These are phyloP conservation scores for Diplodia mutila DNA, from an alignment of 2,329 filamentous ascomycete species.

Conservation along the genomic window DNA sequence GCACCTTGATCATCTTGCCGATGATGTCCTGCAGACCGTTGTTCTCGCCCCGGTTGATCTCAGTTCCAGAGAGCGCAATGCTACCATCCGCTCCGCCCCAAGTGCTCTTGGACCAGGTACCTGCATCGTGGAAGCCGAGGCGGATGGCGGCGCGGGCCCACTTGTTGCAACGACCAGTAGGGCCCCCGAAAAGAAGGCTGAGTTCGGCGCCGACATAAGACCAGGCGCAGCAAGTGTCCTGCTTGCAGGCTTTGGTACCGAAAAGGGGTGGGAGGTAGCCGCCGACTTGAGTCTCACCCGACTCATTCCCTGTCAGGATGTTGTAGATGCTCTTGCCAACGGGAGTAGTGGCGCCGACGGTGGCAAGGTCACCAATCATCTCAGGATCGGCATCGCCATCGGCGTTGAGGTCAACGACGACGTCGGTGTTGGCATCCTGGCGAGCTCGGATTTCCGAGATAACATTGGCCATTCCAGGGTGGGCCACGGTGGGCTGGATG, in stretches of 20 bases:
- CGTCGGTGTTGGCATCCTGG: constrained; percentile 23
- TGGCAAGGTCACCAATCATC: constrained; percentile 42
- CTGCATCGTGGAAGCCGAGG: constrained; percentile 41
- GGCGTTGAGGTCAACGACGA: background rate
- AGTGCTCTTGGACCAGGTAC: constrained; percentile 37
- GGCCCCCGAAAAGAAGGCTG: constrained; percentile 33
- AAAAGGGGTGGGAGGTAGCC: constrained; percentile 27
- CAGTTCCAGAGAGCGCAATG: constrained; percentile 43
- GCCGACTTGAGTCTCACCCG: constrained; percentile 35
- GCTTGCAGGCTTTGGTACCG: constrained; percentile 40
- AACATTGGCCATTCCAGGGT: constrained; percentile 30
- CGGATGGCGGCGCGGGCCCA: constrained; percentile 37
- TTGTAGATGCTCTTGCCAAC: constrained; percentile 36
- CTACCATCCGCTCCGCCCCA: constrained; percentile 50
- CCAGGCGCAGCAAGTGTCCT: constrained; percentile 42
- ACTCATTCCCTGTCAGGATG: constrained; percentile 34
- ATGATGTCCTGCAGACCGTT: constrained; percentile 52
- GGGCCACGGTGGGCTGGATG: constrained; percentile 30
- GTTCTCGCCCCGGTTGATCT: constrained; percentile 46
- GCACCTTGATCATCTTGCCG: constrained; percentile 43
- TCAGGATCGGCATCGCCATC: constrained; percentile 34
- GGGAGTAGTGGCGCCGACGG: constrained; percentile 31
- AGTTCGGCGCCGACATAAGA: constrained; percentile 40
- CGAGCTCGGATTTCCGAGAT: constrained; percentile 13
- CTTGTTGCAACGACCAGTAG: constrained; percentile 36